Base-by-base conservation (phyloP, 371 early-diverging fungal species). In the Mucor lusitanicus region DNA sequence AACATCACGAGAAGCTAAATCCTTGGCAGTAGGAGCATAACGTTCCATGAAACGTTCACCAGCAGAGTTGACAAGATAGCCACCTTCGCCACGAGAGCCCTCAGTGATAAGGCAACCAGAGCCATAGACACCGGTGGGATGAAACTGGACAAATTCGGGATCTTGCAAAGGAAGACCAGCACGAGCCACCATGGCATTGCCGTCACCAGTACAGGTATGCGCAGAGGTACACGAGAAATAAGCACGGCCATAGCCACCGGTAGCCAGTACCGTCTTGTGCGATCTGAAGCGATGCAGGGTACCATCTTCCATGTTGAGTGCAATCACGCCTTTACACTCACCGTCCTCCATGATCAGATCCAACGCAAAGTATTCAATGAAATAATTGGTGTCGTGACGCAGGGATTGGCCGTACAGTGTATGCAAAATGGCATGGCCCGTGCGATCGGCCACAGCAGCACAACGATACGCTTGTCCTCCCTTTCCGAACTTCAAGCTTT, bases 141-240 rank as follows among this genome's bases (percentile, higher is more conserved):
- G 99, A 85, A 98, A 96, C 82, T 98, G 99, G 42, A 98, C 96
- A 75, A 96, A 96, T 78, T 98, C 97, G 82, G 97, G 86, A 81
- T 98, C 97, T 84, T 95, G 93, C 64, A 96, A 90, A 69, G 94
- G 94, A 48, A 94, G 88, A 57, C 97, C 97, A 50, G 94, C 91
- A 64, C 92, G 91, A 53, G 92, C 84, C 30, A 94, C 93, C 94
- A 98, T 96, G 64, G 97, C 97, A 79, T 95, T 97, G 71, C 98
- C 99, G 72, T 98, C 99, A 81, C 99, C 98, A 59, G 97, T 96
- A 86, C 97, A 98, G 53, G 98, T 97, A 85, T 98, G 99, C 56
- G 98, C 98, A 63, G 95, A 95, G n/a, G 99, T 98, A 84, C 96
- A 96, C 37, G 97, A 97, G 87, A 98, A 98, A 88, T 96, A 98